Conservation (phyloP, 1,139 yeast species). For the Suhomyces anneliseae region DNA sequence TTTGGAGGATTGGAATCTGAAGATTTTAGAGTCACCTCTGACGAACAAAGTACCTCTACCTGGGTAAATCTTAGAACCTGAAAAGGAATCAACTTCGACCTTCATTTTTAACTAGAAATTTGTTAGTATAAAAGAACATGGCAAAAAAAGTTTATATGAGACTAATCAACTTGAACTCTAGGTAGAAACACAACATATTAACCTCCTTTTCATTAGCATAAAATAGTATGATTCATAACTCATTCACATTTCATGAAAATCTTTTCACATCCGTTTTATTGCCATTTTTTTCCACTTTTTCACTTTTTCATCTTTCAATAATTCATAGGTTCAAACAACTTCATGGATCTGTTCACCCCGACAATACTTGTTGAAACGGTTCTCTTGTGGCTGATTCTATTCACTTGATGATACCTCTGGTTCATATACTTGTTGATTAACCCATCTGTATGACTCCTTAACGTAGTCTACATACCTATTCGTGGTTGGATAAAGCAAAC, state of each 20-base stretch:
- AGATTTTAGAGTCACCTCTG: constrained; percentile 99
- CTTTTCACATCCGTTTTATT: no score
- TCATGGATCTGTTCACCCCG: no score
- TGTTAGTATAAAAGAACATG: constrained; percentile 22
- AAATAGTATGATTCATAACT: no score
- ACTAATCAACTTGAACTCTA: no score
- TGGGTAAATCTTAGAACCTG: constrained; percentile 99
- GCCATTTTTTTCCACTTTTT: no score
- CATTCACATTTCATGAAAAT: no score
- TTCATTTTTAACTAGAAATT: constrained; percentile 60
- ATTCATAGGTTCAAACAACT: no score
- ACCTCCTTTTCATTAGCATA: no score
- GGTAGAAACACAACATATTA: no score
- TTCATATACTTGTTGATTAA: neutral
- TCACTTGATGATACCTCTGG: neutral
- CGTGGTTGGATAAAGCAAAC: constrained; percentile 13
- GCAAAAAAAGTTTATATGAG: neutral
- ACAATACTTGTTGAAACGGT: no score
- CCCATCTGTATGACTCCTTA: neutral
- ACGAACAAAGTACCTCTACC: constrained; percentile 99
- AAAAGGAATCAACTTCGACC: constrained; percentile 99
- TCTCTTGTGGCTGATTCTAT: no score
- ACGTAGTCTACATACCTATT: constrained; percentile 14
- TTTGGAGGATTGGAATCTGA: constrained; percentile 99
- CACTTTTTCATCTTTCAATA: no score